These are phyloP conservation scores for Curvularia eragrostidis DNA, from an alignment of 2,329 filamentous ascomycete genomes.

Conservation along the genomic window DNA sequence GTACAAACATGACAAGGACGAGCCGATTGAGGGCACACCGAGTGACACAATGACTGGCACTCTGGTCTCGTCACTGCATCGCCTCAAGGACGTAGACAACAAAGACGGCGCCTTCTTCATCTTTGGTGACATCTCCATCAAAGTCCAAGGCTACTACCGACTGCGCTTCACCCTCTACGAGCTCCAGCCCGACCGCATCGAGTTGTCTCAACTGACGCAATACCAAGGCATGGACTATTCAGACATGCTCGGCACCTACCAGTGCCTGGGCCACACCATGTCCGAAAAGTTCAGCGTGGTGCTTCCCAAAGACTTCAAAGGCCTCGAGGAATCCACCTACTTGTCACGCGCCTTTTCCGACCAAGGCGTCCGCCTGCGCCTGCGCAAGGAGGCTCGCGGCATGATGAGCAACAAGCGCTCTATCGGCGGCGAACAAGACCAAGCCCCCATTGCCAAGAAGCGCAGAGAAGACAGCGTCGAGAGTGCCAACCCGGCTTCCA, in stretches of 20 bases:
- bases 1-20: constrained; percentile 56
- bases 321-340: constrained; percentile 81
- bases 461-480: constrained; percentile 4
- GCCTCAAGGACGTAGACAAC: constrained; percentile 79
- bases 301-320: constrained; percentile 73
- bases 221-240: background rate
- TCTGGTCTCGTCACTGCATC: constrained; percentile 79
- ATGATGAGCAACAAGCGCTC: constrained; percentile 38
- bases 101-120: constrained; percentile 85
- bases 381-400: constrained; percentile 78
- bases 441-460: background rate
- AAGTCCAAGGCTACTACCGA: constrained; percentile 73
- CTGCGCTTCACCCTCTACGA: constrained; percentile 79
- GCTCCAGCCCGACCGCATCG: constrained; percentile 33
- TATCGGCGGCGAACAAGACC: background rate
- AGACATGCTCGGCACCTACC: constrained; percentile 39
- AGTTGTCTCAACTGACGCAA: constrained; percentile 18
- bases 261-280: constrained; percentile 59
- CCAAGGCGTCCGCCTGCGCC: constrained; percentile 80
- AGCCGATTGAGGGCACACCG: constrained; percentile 51
- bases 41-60: constrained; percentile 69
- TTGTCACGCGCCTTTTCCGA: constrained; percentile 84
- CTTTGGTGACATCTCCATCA: constrained; percentile 86
- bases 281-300: constrained; percentile 72
- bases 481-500: background rate